phyloP scores from a whole-genome alignment of 148 eudicot genomes.

The Vaccinium darrowii region DNA sequence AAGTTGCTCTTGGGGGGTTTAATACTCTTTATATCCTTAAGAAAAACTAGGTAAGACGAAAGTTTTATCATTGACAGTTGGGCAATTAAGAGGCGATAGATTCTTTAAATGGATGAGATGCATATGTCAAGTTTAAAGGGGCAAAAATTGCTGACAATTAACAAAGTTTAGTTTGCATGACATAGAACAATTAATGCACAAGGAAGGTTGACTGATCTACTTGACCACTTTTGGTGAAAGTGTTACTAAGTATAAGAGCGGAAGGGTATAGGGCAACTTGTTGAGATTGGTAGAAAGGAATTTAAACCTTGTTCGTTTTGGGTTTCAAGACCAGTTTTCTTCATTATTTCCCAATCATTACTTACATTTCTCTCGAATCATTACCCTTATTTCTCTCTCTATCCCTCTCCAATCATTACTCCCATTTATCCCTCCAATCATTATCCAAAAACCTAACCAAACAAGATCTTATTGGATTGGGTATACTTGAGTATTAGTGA shows the following conservation, averaged over 20 bases:
- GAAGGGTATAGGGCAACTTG: neutral
- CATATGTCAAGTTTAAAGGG: neutral
- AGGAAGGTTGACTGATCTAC: neutral
- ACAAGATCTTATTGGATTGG: neutral
- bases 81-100: neutral
- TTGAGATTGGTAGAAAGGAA: neutral
- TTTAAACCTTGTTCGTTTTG: neutral
- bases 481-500: neutral
- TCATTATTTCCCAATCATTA: no score
- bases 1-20: neutral
- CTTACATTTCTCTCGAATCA: no score
- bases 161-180: neutral
- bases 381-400: no score
- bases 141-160: neutral
- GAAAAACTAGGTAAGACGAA: neutral
- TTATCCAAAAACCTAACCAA: no score
- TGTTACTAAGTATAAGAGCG: neutral
- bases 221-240: neutral
- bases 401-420: no score
- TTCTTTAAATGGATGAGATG: neutral
- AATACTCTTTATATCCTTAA: neutral
- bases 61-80: neutral
- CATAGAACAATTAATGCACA: neutral
- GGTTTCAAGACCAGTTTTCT: no score
- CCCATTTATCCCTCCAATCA: no score